Base-by-base conservation (phyloP, 768 basidiomycete species). In the Hypsizygus marmoreus region DNA sequence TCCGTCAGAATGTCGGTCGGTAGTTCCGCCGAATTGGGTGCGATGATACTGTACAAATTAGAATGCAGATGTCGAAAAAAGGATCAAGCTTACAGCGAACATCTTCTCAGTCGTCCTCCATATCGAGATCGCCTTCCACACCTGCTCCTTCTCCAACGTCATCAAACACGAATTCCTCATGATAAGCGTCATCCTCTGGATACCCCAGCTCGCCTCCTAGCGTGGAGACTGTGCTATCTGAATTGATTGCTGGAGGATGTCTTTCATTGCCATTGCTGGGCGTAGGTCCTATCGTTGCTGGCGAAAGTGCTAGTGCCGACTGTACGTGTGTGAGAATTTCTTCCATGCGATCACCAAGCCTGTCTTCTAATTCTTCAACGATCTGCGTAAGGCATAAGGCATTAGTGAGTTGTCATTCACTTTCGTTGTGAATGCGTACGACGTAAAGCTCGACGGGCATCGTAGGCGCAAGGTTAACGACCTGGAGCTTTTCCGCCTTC, bases 401-500 rank as follows among this genome's bases (percentile, higher is more conserved):
- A n/a, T 13, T 39, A 9, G 13, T 13, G 32, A 13, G 10, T 25
- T 22, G 28, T 14, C 10, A 24, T 24, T 36, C 19, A 4, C 16
- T 20, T 11, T 14, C 29, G 17, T 30, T 33, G 11, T n/a, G 16
- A 14, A 35, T 12, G 34, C 91, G 35, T 53, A 95, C 93, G 45
- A 91, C 87, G 59, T 97, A 95, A 19, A 97, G 80, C 62, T 94
- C 91, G 19, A 95, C 91, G 0, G 83, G 73, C 36, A 82, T 76
- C 6, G 81, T 84, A 2, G 95, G 95, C 1, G 85, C 86, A 4
- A 95, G 75, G 59, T 97, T 97, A n/a, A 91, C 84, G 26, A 97
- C 76, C 59, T 95, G 91, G 3, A 97, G 74, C 59, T 94, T 93
- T 73, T 97, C 95, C 2, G 88, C 82, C 57, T 95, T 97, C 1